phyloP scores from a whole-genome alignment of 345 rosid species.

The Carallia pectinifolia region DNA sequence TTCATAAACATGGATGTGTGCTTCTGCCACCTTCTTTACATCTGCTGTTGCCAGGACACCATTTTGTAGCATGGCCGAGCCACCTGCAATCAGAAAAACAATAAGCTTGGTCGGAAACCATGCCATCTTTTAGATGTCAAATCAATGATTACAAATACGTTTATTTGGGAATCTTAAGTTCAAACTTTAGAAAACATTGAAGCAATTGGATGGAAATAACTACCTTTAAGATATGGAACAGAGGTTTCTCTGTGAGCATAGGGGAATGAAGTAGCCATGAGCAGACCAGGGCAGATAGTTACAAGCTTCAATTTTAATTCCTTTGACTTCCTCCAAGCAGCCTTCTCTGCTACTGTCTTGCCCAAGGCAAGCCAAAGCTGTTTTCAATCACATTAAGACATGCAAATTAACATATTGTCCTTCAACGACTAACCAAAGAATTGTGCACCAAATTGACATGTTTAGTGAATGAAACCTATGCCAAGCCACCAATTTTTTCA shows the following conservation, averaged over 20 bases:
- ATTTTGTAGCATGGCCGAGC: constrained; percentile 27
- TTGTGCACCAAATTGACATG: no score
- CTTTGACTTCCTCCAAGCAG: constrained; percentile 38
- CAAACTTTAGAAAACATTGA: neutral
- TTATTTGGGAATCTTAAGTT: no score
- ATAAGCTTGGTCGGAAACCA: no score
- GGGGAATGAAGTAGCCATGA: constrained; percentile 32
- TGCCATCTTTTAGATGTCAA: no score
- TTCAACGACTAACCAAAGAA: neutral
- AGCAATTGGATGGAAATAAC: neutral
- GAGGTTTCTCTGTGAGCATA: constrained; percentile 18
- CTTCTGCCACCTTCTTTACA: constrained; percentile 35
- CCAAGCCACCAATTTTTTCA: no score
- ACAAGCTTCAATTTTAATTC: constrained; percentile 39
- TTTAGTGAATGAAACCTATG: no score
- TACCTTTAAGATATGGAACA: constrained; percentile 42
- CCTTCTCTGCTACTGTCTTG: constrained; percentile 37
- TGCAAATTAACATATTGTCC: neutral
- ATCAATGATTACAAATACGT: no score
- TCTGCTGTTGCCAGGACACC: constrained; percentile 30
- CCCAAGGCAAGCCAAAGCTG: constrained; percentile 49
- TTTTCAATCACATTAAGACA: neutral
- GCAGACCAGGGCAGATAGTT: constrained; percentile 41
- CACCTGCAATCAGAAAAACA: constrained; percentile 16
- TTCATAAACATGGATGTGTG: constrained; percentile 35